Base-by-base conservation (phyloP, 2,329 filamentous ascomycete genomes). In the Diaporthe velutina region DNA sequence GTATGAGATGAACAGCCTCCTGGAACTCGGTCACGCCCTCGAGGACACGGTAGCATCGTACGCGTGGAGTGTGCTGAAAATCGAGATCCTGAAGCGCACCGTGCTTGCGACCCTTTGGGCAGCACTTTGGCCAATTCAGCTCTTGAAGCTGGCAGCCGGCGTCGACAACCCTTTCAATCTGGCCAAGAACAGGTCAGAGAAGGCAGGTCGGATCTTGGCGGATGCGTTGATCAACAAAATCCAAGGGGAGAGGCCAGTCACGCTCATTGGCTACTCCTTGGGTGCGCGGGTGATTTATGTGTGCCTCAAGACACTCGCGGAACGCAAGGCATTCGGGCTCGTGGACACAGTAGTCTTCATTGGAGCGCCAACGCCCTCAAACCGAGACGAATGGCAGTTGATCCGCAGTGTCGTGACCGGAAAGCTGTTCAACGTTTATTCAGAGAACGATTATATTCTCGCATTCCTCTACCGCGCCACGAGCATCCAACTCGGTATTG, bases 381-480 rank as follows among this genome's bases (percentile, higher is more conserved):
- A 93, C 58, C 84, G 90, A 0, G 88, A 88, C 1, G 91, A 95
- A 78, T 98, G 96, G 96, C 89, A 92, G 58, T 87, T 90, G 50
- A 91, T 98, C 78, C 91, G 95, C 40, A 91, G 90, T 58, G 94
- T 96, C 0, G 95, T 98, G 0, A 91, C 93, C 2, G 95, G 96
- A 3, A 90, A 93, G 74, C 88, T 98, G 10, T 93, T 98, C 79
- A 98, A 98, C 79, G 95, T 96, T 12, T 98, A 93, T 83, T 96
- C 94, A 2, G 91, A 93, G 70, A 96, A 97, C 75, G 96, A 98
- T 83, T 94, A 95, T 80, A 92, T 98, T 42, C 90, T 98, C 1
- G 95, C 92, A 1, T 96, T 98, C 81, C 86, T 98, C 25, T 98
- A 98, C 82, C 92, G 96, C 58, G 93, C 95, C 3, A 95, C 94